Base-by-base conservation (phyloP, 192 early-diverging fungal genomes). In the Linnemannia exigua region DNA sequence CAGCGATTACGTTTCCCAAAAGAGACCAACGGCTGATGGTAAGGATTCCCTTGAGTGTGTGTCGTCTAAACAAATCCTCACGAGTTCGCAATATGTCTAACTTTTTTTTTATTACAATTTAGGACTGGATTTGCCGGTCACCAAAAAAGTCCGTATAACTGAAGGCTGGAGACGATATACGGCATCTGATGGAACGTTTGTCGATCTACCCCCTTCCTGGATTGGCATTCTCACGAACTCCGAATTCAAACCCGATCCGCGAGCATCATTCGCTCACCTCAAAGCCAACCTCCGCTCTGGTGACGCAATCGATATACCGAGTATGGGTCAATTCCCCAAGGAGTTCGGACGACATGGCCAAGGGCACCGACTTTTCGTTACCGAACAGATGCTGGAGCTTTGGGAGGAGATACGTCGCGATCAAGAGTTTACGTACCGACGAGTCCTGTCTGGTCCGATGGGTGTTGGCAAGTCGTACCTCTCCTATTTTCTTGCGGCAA, bases 151-250 rank as follows among this genome's bases (percentile, higher is more conserved):
- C 31, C 78, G 70, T 28, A 66, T 79, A 50, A 37, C 58, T n/a
- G 71, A 79, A 67, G 36, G 50, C 8, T 79, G 77, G 77, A 72
- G 2, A 47, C 51, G 41, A 72, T 79, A 79, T 28, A 72, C 41
- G 51, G 77, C 77, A 35, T 72, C 70, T 35, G 77, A 79, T 79
- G 77, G 70, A 38, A 79, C 61, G 33, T n/a, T 50, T 47, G 77
- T 79, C 52, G 67, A 66, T 61, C 28, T 79, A 16, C 77, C 69
- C 48, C 58, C 77, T 72, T 28, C 36, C 22, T 72, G 50, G 77
- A 79, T 79, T 11, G 70, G 67, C 11, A 71, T 79, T 11, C 77
- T 79, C 38, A 44, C 12, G 25, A 72, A 61, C 52, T 47, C 52
- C 25, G 31, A 79, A 28, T 79, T 50, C 33, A 31, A 0, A 47